Conservation (phyloP, 1,284 basidiomycete genomes). For the Pterulicium gracile region DNA sequence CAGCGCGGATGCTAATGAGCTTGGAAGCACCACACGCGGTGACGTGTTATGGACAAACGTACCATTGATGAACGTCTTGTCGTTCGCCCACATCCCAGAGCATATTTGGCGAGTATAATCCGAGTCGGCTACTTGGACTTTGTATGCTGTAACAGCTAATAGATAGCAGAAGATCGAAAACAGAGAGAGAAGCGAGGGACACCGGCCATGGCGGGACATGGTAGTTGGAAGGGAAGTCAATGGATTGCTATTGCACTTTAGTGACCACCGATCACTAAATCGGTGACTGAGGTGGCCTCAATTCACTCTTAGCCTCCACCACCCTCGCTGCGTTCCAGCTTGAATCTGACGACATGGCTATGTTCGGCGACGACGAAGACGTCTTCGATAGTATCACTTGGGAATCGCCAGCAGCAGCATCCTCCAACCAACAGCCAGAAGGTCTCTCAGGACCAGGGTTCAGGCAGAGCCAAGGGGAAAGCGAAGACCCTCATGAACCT, state of each 20-base stretch:
- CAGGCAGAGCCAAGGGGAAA: slow-evolving; percentile 61
- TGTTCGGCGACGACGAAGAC: slow-evolving; percentile 76
- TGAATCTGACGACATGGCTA: slow-evolving; percentile 17
- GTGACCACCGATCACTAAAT: too few relatives aligned
- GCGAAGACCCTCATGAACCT: slow-evolving; percentile 61
- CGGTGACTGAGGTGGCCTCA: slow-evolving; percentile 7
- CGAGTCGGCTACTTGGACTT: background rate
- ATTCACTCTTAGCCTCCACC: slow-evolving; percentile 2
- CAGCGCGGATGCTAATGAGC: slow-evolving; percentile 8
- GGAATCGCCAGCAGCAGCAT: slow-evolving; percentile 57
- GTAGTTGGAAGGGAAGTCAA: background rate
- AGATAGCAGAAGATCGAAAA: background rate
- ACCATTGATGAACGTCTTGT: slow-evolving; percentile 82
- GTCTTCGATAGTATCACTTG: slow-evolving; percentile 81
- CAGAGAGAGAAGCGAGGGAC: background rate
- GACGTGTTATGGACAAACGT: slow-evolving; percentile 8
- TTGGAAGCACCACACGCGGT: slow-evolving; percentile 3
- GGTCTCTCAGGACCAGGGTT: slow-evolving; percentile 57
- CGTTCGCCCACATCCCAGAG: slow-evolving; percentile 87
- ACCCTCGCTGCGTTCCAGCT: slow-evolving; percentile 1
- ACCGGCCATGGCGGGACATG: background rate
- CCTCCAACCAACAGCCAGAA: slow-evolving; percentile 31
- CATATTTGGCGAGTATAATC: slow-evolving; percentile 85
- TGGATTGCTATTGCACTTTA: background rate
- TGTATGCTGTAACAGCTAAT: background rate